phyloP scores from a whole-genome alignment of 2,329 filamentous ascomycete species.

The Tolypocladium ovalisporum region DNA sequence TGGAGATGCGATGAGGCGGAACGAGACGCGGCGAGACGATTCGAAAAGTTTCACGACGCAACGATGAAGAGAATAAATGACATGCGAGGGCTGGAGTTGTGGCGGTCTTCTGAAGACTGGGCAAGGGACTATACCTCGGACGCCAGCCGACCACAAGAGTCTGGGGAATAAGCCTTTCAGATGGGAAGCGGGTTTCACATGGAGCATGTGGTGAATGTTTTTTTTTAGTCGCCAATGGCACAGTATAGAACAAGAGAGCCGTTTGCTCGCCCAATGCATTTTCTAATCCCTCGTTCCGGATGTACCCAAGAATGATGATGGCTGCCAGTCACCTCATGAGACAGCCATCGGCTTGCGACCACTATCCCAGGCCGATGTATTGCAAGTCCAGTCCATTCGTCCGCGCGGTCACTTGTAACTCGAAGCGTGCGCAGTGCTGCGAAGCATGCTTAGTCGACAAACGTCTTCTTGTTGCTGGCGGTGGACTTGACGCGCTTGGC shows the following conservation, averaged over 20 bases:
- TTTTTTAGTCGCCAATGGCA: not conserved
- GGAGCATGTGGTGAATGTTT: not conserved
- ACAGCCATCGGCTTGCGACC: not conserved
- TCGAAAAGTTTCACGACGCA: not conserved
- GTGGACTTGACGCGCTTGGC: constrained; percentile 56
- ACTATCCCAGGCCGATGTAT: not conserved
- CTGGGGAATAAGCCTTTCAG: not conserved
- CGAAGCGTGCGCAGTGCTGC: not conserved
- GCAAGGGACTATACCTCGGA: no score
- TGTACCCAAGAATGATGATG: not conserved
- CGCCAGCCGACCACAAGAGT: not conserved
- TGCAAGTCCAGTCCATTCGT: not conserved
- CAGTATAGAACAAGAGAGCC: constrained; percentile 1
- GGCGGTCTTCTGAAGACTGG: not conserved
- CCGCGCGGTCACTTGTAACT: not conserved
- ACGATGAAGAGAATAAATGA: not conserved
- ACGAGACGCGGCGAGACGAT: not conserved
- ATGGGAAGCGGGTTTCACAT: not conserved
- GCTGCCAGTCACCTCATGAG: not conserved
- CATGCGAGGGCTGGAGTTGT: not conserved
- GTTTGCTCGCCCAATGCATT: not conserved
- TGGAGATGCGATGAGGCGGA: not conserved
- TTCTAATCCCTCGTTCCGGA: not conserved
- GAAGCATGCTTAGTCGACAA: constrained; percentile 14
- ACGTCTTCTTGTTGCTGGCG: constrained; percentile 32